Evolutionary conservation across 768 basidiomycete species (phyloP).

Genomic region (Auriscalpium microsporum): DNA sequence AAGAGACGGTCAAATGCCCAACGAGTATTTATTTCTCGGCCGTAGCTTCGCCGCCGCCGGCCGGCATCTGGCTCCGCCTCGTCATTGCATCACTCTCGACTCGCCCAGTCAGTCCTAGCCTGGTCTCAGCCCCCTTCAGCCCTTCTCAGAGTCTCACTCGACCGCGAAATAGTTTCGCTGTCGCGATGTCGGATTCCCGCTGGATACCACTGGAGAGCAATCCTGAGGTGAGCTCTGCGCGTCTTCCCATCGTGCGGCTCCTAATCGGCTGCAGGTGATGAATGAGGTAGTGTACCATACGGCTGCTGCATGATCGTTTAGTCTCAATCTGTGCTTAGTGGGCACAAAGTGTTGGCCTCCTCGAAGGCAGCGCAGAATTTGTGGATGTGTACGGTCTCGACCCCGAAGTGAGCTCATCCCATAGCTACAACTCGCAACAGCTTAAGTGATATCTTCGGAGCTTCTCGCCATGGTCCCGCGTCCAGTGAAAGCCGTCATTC

Average conservation of each 20-base stretch:
- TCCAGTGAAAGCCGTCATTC: conserved; percentile 75
- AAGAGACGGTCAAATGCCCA: too few relatives aligned
- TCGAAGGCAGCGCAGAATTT: conserved; percentile 6
- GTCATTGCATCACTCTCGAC: too few relatives aligned
- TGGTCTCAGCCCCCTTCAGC: too few relatives aligned
- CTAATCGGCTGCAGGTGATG: conserved; percentile 4
- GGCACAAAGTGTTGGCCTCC: background rate
- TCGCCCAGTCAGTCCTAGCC: too few relatives aligned
- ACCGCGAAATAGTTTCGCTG: background rate
- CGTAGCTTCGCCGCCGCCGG: too few relatives aligned
- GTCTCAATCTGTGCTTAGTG: conserved; percentile 14
- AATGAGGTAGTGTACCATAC: conserved; percentile 7
- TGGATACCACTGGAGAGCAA: conserved; percentile 85
- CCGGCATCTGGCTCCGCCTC: too few relatives aligned
- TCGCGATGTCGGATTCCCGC: conserved; percentile 1
- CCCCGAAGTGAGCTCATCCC: conserved; percentile 2
- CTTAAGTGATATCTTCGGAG: conserved; percentile 24
- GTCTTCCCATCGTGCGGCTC: conserved; percentile 19
- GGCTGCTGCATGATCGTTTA: conserved; percentile 33
- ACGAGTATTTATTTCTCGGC: too few relatives aligned
- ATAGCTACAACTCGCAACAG: background rate
- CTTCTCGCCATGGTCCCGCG: conserved; percentile 60
- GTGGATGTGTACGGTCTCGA: conserved; percentile 14
- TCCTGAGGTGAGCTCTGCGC: conserved; percentile 34
- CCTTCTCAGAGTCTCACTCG: too few relatives aligned